Conservation (phyloP, 768 basidiomycete species). For the Tulasnella sp. region DNA sequence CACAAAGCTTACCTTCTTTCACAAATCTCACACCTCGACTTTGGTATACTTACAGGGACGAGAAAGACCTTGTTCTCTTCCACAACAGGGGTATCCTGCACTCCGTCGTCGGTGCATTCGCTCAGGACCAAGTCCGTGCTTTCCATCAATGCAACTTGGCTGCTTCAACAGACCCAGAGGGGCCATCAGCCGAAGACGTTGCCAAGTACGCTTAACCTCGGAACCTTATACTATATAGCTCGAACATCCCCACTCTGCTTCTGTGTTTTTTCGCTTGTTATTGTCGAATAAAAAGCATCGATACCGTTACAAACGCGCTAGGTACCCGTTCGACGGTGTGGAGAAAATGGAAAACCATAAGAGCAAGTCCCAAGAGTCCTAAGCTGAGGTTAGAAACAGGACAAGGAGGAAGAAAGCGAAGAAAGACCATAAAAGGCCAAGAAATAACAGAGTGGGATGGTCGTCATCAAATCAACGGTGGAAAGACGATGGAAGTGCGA, state of each 20-base stretch:
- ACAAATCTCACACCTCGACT: background rate
- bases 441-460: background rate
- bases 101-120: conserved; percentile 67
- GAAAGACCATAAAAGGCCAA: background rate
- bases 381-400: background rate
- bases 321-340: background rate
- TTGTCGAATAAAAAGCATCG: background rate
- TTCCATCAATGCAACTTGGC: conserved; percentile 86
- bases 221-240: conserved; percentile 18
- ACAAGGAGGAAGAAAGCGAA: background rate
- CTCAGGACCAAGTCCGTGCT: conserved; percentile 44
- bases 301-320: background rate
- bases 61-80: conserved; percentile 71
- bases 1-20: background rate
- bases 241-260: background rate
- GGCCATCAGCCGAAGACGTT: conserved; percentile 58
- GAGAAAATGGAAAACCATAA: background rate
- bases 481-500: background rate
- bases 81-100: conserved; percentile 78
- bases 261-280: background rate
- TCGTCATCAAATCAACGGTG: background rate
- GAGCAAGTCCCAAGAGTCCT: background rate
- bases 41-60: conserved; percentile 27
- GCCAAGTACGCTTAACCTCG: conserved; percentile 39
- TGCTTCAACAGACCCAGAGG: conserved; percentile 56